A percentile compares a stretch with the other conserved stretches of the same genome.
Evolutionary conservation across 1,284 basidiomycete species (phyloP).

Genomic region (Rhodotorula sp.): DNA sequence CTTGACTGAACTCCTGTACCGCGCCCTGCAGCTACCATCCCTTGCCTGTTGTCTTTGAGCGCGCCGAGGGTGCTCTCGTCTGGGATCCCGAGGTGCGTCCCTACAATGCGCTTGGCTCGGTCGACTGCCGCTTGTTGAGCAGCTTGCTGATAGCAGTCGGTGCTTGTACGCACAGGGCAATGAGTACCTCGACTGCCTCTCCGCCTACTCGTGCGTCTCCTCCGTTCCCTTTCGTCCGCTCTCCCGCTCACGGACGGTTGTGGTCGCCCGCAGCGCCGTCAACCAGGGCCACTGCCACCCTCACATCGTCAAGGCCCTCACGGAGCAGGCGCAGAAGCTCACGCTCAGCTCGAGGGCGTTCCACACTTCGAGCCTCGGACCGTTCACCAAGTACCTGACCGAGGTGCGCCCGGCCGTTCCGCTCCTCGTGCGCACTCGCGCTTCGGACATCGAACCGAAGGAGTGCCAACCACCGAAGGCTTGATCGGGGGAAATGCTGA

Average conservation of each 20-base stretch:
- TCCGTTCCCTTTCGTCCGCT: neutral
- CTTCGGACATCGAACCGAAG: neutral
- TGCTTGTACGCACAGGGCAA: slow-evolving; percentile 36
- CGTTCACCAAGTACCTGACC: slow-evolving; percentile 82
- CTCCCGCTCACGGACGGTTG: neutral
- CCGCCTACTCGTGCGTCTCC: slow-evolving; percentile 83
- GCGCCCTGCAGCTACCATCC: slow-evolving; percentile 80
- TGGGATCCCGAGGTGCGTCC: slow-evolving; percentile 42
- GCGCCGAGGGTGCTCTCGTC: slow-evolving; percentile 68
- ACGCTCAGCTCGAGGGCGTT: slow-evolving; percentile 95
- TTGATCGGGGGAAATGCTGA: no score
- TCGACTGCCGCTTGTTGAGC: neutral
- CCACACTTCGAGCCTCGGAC: slow-evolving; percentile 88
- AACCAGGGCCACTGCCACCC: slow-evolving; percentile 98
- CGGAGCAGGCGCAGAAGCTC: slow-evolving; percentile 81
- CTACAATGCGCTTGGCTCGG: neutral
- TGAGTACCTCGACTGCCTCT: slow-evolving; percentile 68
- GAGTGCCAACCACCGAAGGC: no score
- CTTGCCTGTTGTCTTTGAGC: slow-evolving; percentile 89
- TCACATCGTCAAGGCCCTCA: slow-evolving; percentile 64
- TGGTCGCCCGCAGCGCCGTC: slow-evolving; percentile 61
- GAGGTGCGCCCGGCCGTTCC: slow-evolving; percentile 50
- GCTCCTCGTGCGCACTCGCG: neutral
- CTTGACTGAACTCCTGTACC: no score
- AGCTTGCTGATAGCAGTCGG: neutral